Conservation (phyloP, 176 grass and related monocot genomes). For the Echinochloa phyllopogon region DNA sequence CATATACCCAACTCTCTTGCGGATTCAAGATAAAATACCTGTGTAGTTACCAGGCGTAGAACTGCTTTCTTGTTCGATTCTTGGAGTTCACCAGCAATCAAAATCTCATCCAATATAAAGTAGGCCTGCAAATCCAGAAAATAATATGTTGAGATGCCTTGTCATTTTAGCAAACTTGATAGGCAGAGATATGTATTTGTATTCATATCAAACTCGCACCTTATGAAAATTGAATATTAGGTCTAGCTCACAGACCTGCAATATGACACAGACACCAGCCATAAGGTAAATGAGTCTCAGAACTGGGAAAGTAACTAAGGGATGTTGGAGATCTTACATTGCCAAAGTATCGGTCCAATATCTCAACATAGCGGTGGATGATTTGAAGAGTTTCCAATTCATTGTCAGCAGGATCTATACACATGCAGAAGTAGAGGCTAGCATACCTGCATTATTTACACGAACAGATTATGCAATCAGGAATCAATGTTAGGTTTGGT, state of each 20-base stretch:
- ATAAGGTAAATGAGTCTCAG: not conserved
- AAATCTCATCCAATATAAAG: conserved; percentile 79
- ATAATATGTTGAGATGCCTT: not conserved
- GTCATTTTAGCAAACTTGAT: not conserved
- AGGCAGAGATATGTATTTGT: not conserved
- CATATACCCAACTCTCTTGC: not conserved
- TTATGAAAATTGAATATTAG: conserved; percentile 88
- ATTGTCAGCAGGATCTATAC: conserved; percentile 74
- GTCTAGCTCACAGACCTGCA: conserved; percentile 76
- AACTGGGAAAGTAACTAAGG: not conserved
- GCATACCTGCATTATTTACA: conserved; percentile 58
- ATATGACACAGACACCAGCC: not conserved
- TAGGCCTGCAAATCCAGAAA: conserved; percentile 51
- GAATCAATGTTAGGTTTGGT: not conserved
- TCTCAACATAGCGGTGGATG: conserved; percentile 87
- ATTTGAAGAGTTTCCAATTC: conserved; percentile 77
- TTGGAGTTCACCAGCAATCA: conserved; percentile 84
- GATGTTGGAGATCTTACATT: conserved; percentile 37
- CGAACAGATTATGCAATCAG: not conserved
- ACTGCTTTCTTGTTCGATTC: conserved; percentile 84
- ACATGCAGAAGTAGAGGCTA: conserved; percentile 87
- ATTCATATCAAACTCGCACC: conserved; percentile 33
- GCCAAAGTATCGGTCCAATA: conserved; percentile 81
- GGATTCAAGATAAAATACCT: conserved; percentile 42
- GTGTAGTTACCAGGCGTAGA: conserved; percentile 70